These are phyloP conservation scores for Breynia disticha DNA, from an alignment of 441 rosid genomes.

Conservation along the genomic window DNA sequence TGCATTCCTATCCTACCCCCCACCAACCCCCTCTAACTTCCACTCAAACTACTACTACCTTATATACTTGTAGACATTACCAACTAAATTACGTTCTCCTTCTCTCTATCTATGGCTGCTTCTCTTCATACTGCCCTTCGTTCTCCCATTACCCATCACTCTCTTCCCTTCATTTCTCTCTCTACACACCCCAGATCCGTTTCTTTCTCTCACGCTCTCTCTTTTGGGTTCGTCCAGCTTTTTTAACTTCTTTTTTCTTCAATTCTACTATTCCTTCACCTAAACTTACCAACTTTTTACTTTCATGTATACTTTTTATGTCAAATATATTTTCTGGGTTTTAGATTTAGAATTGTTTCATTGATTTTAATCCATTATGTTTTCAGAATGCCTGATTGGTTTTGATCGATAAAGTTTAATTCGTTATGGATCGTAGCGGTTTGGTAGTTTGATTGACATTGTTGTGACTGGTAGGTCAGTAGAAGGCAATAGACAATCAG, in stretches of 20 bases:
- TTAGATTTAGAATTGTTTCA: neutral
- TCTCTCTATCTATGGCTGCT: constrained; percentile 10
- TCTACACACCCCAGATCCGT: constrained; percentile 23
- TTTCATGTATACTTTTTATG: neutral
- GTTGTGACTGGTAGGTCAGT: constrained; percentile 15
- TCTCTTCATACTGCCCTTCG: constrained; percentile 8
- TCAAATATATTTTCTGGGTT: neutral
- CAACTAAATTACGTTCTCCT: too few species aligned
- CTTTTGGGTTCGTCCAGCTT: constrained; percentile 31
- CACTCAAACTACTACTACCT: too few species aligned
- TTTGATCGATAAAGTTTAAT: neutral
- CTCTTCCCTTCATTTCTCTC: constrained; percentile 2
- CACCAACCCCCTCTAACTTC: too few species aligned
- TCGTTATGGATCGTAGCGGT: neutral
- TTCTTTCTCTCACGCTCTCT: constrained; percentile 26
- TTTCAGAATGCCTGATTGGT: neutral
- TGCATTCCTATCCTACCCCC: too few species aligned
- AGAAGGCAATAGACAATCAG: constrained; percentile 5
- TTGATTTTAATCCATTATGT: neutral
- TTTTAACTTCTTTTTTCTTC: neutral
- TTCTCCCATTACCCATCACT: neutral
- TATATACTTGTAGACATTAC: too few species aligned
- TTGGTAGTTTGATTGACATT: neutral
- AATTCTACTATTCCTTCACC: neutral
- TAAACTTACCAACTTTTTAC: neutral